Conservation (phyloP, 345 rosid species). For the Citrus australasica region DNA sequence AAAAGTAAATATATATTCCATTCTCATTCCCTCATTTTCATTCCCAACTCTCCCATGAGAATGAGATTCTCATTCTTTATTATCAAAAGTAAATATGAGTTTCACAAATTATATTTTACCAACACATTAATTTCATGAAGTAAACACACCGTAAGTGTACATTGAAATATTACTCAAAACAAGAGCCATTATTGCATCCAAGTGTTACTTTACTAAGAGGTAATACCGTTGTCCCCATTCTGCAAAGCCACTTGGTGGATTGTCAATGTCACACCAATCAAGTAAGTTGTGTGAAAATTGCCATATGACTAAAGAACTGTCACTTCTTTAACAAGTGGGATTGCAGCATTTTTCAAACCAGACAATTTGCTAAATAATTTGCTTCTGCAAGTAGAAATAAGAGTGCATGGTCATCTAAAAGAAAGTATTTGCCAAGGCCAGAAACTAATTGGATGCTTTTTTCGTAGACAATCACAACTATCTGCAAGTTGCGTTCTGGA, state of each 20-base stretch:
- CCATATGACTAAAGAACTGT: constrained; percentile 7
- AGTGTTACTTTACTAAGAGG: constrained; percentile 4
- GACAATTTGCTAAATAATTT: neutral
- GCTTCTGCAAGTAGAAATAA: neutral
- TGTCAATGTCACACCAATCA: constrained; percentile 11
- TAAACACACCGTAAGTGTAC: neutral
- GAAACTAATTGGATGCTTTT: neutral
- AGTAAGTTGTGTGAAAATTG: neutral
- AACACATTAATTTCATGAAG: too few species aligned
- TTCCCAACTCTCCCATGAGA: fast-evolving
- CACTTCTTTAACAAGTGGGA: constrained; percentile 21
- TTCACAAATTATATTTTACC: too few species aligned
- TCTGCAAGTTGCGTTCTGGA: constrained; percentile 7
- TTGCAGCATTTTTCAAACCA: neutral
- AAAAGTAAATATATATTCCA: too few species aligned
- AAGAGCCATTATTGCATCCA: neutral
- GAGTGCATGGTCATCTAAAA: neutral
- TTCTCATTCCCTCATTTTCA: too few species aligned
- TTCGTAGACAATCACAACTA: neutral
- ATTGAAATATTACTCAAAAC: neutral
- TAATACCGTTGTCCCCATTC: constrained; percentile 13
- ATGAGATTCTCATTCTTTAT: too few species aligned
- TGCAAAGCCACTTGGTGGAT: constrained; percentile 11
- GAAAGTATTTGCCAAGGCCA: neutral
- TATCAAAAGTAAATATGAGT: fast-evolving